Base-by-base conservation (phyloP, 768 basidiomycete species). In the Suillus variegatus region DNA sequence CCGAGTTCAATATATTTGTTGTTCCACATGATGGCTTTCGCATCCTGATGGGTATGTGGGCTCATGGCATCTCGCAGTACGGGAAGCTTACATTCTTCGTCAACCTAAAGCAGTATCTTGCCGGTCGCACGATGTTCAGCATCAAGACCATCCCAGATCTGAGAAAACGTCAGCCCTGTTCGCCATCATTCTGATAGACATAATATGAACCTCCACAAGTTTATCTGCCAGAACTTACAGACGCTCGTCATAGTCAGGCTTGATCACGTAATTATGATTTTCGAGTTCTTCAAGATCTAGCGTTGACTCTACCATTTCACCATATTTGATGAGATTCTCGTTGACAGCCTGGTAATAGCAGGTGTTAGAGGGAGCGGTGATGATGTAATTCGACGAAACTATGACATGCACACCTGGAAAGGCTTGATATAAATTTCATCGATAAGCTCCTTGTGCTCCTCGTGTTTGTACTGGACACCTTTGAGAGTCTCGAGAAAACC, bases 231-330 rank as follows among this genome's bases (percentile, higher is more conserved):
- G 80, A 38, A 82, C 83, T 65, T 89, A 86, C 20, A 99, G 82
- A 20, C 83, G 81, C 6, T 85, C 84, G 72, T 99, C 94, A 68
- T 97, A 97, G 62, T 95, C 93, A 0, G 97, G 89, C 72, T 93
- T 94, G 72, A 99, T 95, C 20, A 95, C 89, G 72, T 91, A 95
- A 69, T 91, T 92, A 76, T 98, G 94, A 16, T 85, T 84, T 38
- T 92, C 89, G 7, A 97, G 84, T 64, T 96, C 88, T 25, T 89
- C 87, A 20, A 98, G 86, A 72, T 99, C 97, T 51, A 99, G 86
- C 0, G 97, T 99, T 66, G 93, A 89, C 75, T 98, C 95, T 3
- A 99, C 96, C 93, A 99, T 96, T 66, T 95, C 93, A 3, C 85
- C 82, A 70, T 95, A 97, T 72, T 93, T 93, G 14, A 81, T 82